Percentiles rank a stretch among this genome's conserved stretches.
Evolutionary conservation across 371 early-diverging fungal genomes (phyloP).

Genomic region (Actinomucor elegans): DNA sequence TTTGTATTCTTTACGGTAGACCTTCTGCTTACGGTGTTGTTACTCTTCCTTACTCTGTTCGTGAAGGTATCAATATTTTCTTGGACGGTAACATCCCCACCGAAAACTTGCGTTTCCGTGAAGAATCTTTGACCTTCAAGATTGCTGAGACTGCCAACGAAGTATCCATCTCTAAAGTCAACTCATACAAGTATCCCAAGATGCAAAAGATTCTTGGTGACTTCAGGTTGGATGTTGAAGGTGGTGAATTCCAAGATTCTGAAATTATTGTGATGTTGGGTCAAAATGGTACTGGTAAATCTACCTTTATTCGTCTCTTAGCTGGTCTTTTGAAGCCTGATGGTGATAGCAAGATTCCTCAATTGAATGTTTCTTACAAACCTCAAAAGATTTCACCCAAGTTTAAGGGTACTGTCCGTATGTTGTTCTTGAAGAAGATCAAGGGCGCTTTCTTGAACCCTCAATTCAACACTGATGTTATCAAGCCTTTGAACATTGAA

Average conservation of each 20-base stretch:
- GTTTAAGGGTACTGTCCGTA: slow-evolving; percentile 95
- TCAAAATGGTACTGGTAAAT: slow-evolving; percentile 99
- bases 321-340: slow-evolving; percentile 92
- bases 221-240: slow-evolving; percentile 84
- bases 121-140: slow-evolving; percentile 95
- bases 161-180: slow-evolving; percentile 56
- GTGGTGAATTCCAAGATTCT: slow-evolving; percentile 94
- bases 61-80: slow-evolving; percentile 99
- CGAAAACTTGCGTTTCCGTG: slow-evolving; percentile 99
- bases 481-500: slow-evolving; percentile 96
- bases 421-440: slow-evolving; percentile 95
- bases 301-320: slow-evolving; percentile 96
- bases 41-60: slow-evolving; percentile 96
- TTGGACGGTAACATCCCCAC: slow-evolving; percentile 98
- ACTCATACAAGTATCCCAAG: slow-evolving; percentile 83
- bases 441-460: slow-evolving; percentile 90
- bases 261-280: slow-evolving; percentile 99
- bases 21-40: slow-evolving; percentile 99
- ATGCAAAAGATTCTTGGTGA: slow-evolving; percentile 88
- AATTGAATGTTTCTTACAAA: slow-evolving; percentile 94
- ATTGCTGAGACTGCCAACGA: slow-evolving; percentile 90
- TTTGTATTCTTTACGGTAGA: slow-evolving; percentile 99
- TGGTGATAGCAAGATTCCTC: slow-evolving; percentile 77
- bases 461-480: slow-evolving; percentile 97
- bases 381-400: slow-evolving; percentile 99